A percentile compares a stretch with the other conserved stretches of the same genome.
Conservation (phyloP, 176 grass and related monocot genomes). For the Rhynchospora pubera region DNA sequence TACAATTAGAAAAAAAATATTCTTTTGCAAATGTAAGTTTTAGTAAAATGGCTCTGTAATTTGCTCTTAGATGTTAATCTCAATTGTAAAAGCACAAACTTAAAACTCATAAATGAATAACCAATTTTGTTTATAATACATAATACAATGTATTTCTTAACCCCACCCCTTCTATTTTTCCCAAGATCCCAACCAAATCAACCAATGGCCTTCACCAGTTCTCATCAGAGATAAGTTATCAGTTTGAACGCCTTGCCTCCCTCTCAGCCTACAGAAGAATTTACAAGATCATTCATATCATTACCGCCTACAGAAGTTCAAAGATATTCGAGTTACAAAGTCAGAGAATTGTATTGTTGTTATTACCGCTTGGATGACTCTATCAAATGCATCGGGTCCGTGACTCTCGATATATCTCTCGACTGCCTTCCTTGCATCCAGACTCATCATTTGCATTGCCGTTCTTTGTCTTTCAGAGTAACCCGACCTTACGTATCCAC, state of each 20-base stretch:
- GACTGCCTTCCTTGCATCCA: constrained; percentile 72
- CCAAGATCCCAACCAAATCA: constrained; percentile 3
- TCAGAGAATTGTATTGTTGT: not conserved
- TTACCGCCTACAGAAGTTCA: not conserved
- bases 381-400: constrained; percentile 66
- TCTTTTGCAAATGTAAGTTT: not conserved
- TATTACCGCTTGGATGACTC: constrained; percentile 63
- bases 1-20: not conserved
- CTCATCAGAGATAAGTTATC: not conserved
- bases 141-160: not conserved
- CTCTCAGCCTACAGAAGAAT: constrained; percentile 41
- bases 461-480: constrained; percentile 67
- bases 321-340: not conserved
- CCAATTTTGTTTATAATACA: not conserved
- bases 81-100: constrained; percentile 15
- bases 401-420: constrained; percentile 71
- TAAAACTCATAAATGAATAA: not conserved
- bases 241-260: constrained; percentile 34
- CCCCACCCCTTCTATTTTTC: not conserved
- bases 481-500: constrained; percentile 43
- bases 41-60: not conserved
- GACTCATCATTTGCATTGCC: constrained; percentile 85
- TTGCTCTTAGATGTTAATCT: not conserved
- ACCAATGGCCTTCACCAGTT: not conserved
- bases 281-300: constrained; percentile 6